Evolutionary conservation across 768 basidiomycete species (phyloP).

Genomic region (Lyophyllum shimeji): DNA sequence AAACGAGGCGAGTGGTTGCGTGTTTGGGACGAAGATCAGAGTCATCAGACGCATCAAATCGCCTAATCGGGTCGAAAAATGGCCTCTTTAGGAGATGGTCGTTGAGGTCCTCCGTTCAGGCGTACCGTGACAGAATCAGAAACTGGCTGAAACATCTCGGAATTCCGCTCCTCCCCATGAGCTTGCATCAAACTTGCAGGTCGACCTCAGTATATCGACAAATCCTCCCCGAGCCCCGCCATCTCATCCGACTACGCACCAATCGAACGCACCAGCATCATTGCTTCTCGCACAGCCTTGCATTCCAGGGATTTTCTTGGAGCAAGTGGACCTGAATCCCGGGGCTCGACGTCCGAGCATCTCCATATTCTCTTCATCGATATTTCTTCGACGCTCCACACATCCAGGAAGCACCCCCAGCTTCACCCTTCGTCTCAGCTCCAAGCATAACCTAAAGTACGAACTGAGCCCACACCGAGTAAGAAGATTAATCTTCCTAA

Average conservation of each 20-base stretch:
- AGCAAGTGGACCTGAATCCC: too few species aligned
- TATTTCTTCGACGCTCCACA: too few species aligned
- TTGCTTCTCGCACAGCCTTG: too few species aligned
- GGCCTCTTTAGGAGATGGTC: background rate
- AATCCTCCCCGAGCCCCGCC: background rate
- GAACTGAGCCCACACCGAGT: too few species aligned
- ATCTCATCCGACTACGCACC: background rate
- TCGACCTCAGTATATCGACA: background rate
- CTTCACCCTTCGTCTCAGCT: too few species aligned
- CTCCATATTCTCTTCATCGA: background rate
- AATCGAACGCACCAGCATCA: background rate
- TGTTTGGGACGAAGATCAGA: background rate
- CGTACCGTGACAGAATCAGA: background rate
- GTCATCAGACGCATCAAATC: background rate
- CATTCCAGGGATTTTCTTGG: too few species aligned
- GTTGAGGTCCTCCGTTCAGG: background rate
- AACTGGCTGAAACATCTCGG: background rate
- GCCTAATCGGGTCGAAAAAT: conserved; percentile 2
- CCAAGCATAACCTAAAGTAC: too few species aligned
- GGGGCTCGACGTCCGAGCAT: too few species aligned
- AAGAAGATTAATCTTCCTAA: too few species aligned
- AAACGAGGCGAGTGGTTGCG: conserved; percentile 6
- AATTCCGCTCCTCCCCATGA: background rate
- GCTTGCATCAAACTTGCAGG: background rate
- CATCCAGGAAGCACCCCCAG: too few species aligned